phyloP scores from a whole-genome alignment of 768 basidiomycete genomes.

The Rhodotorula paludigena region DNA sequence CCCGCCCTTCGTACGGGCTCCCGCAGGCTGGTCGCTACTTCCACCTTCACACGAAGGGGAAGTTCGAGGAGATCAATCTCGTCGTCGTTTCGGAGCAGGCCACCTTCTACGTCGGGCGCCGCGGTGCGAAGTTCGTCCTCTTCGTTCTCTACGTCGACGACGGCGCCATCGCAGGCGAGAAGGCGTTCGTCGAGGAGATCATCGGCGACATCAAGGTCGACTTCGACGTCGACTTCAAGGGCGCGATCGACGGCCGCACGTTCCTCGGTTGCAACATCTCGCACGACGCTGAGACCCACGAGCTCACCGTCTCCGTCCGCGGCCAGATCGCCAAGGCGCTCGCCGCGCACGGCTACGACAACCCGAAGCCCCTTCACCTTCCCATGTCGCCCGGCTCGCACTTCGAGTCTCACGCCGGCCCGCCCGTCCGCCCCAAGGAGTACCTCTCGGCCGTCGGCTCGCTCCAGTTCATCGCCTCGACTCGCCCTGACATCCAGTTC shows the following conservation, averaged over 20 bases:
- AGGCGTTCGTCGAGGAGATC: constrained; percentile 39
- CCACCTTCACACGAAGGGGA: not conserved
- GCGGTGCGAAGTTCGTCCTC: not conserved
- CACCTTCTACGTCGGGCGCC: not conserved
- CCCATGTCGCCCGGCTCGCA: not conserved
- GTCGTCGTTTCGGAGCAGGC: not conserved
- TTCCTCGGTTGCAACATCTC: not conserved
- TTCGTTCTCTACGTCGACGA: constrained; percentile 20
- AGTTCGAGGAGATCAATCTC: not conserved
- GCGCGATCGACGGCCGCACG: constrained; percentile 27
- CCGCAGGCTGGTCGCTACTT: not conserved
- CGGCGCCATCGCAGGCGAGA: constrained; percentile 20
- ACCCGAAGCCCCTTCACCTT: not conserved
- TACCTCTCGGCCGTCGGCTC: not conserved
- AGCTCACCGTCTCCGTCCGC: not conserved
- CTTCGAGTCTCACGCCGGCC: not conserved
- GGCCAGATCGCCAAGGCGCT: not conserved
- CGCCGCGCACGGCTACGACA: not conserved
- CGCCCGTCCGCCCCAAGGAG: not conserved
- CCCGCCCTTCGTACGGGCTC: not conserved
- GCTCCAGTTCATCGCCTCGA: not conserved
- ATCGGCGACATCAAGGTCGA: not conserved
- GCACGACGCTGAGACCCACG: not conserved
- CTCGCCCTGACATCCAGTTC: not conserved
- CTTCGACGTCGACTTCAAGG: constrained; percentile 23